Percentiles rank a stretch among this genome's conserved stretches.
Evolutionary conservation across 179 eudicot species (phyloP).

Genomic region (Pouteria campechiana): DNA sequence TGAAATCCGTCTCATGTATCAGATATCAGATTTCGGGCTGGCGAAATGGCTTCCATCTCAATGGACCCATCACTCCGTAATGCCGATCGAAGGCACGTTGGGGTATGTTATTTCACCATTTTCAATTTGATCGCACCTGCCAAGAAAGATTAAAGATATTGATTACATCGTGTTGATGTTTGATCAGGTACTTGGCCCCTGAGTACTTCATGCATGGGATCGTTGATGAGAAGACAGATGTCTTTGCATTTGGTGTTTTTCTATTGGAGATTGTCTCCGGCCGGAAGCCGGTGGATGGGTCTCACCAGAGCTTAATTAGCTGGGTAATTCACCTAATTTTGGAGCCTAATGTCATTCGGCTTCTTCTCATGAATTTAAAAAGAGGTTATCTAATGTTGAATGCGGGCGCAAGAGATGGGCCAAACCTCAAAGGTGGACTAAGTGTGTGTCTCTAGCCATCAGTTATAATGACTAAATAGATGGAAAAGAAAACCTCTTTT

Average conservation of each 20-base stretch:
- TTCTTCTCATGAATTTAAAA: too few relatives aligned
- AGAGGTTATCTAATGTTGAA: too few relatives aligned
- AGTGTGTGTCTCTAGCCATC: too few relatives aligned
- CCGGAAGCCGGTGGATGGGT: conserved; percentile 74
- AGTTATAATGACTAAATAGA: too few relatives aligned
- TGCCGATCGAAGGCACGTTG: conserved; percentile 97
- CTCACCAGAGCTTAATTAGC: conserved; percentile 71
- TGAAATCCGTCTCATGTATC: conserved; percentile 3
- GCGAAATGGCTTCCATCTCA: conserved; percentile 98
- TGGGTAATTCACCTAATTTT: conserved; percentile 46
- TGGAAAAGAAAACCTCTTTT: too few relatives aligned
- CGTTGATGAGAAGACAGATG: conserved; percentile 95
- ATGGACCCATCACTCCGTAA: conserved; percentile 90
- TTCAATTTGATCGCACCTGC: not conserved
- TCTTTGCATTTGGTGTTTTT: conserved; percentile 87
- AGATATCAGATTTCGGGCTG: conserved; percentile 95
- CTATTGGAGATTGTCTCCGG: conserved; percentile 78
- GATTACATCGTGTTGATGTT: not conserved
- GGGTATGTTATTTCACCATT: conserved; percentile 31
- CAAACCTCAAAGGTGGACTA: too few relatives aligned
- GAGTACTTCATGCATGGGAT: conserved; percentile 95
- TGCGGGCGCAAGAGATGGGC: too few relatives aligned
- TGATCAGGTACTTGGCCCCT: conserved; percentile 76
- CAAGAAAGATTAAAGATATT: not conserved
- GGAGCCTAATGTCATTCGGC: not conserved